Conservation (phyloP, 2,329 filamentous ascomycete genomes). For the Arthroderma sp. region DNA sequence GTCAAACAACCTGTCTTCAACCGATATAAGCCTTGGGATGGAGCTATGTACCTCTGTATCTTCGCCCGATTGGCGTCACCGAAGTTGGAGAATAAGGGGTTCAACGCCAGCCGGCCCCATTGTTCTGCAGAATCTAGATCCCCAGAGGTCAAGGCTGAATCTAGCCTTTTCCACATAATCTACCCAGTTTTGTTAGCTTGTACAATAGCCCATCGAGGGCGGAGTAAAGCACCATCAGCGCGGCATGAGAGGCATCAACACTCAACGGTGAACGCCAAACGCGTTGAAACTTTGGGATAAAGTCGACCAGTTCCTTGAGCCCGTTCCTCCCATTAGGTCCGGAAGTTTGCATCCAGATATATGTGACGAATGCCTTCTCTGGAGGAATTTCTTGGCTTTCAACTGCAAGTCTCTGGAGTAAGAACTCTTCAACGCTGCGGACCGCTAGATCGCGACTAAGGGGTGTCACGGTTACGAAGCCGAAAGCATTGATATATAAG, state of each 20-base stretch:
- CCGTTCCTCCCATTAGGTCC: slow-evolving; percentile 21
- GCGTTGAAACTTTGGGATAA: slow-evolving; percentile 26
- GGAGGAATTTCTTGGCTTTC: slow-evolving; percentile 45
- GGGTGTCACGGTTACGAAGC: slow-evolving; percentile 4
- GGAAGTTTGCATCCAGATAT: slow-evolving; percentile 51
- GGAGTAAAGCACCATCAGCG: slow-evolving; percentile 25
- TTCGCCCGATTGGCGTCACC: slow-evolving; percentile 56
- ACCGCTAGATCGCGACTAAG: slow-evolving; percentile 26
- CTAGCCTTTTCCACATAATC: slow-evolving; percentile 73
- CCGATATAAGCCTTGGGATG: not conserved
- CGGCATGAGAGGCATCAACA: slow-evolving; percentile 44
- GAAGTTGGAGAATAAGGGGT: slow-evolving; percentile 51
- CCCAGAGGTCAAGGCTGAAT: slow-evolving; percentile 41
- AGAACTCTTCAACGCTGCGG: slow-evolving; percentile 49
- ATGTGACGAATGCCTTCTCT: slow-evolving; percentile 54
- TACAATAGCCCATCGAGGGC: not conserved
- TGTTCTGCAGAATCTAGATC: slow-evolving; percentile 43
- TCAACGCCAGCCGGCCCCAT: slow-evolving; percentile 61
- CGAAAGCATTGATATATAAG: slow-evolving; percentile 19
- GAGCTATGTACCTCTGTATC: slow-evolving; percentile 44
- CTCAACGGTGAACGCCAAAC: slow-evolving; percentile 39
- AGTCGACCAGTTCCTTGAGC: slow-evolving; percentile 18
- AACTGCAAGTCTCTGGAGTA: slow-evolving; percentile 43
- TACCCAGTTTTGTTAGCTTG: slow-evolving; percentile 22
- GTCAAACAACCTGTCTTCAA: slow-evolving; percentile 4